Evolutionary conservation across 495 filamentous ascomycete genomes (phyloP), one percentile per base, ranked within the genome.

Genomic region (Cercophora scortea): DNA sequence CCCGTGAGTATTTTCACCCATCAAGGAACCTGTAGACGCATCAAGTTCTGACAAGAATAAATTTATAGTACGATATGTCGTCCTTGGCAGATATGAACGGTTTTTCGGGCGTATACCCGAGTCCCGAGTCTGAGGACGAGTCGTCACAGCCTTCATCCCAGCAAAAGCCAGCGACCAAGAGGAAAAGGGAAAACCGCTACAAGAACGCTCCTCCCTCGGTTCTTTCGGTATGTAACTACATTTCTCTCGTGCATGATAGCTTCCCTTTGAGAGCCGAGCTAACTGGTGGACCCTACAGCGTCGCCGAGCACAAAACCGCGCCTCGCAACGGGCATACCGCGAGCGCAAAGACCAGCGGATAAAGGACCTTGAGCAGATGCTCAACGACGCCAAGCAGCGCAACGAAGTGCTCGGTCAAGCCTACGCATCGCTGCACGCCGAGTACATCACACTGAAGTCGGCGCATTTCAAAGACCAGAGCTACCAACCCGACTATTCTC

Each of bases 261-360:
- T n/a, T 13, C 40, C 13, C 15, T 17, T 2, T 18, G 13, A 50
- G 13, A 16, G 25, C 25, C 25, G 25, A 25, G 25, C 25, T 25
- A 25, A 25, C 25, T 5, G 2, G 5, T 25, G 5, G 25, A 2
- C 25, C 25, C 25, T 38, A 16, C 60, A 82, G 79, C 70, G 78
- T 13, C 74, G 79, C 50, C 70, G 79, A 57, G 78, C 77, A 16
- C 79, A 82, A 60, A 82, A 82, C 56, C 72, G 79, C 42, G 77
- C 76, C 51, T 80, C 79, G 4, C 88, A 93, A 66, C 75, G 87
- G 60, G 87, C 87, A 32, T 93, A 91, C 58, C 85, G 88, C 44
- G 87, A 91, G 67, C 80, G 88, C 51, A 93, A 93, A 66, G 88
- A 93, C 61, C 80, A 86, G 41, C 83, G 87, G 53, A 87, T 91